Conservation (phyloP, 2,329 filamentous ascomycete genomes). For the Xylaria hypoxylon region DNA sequence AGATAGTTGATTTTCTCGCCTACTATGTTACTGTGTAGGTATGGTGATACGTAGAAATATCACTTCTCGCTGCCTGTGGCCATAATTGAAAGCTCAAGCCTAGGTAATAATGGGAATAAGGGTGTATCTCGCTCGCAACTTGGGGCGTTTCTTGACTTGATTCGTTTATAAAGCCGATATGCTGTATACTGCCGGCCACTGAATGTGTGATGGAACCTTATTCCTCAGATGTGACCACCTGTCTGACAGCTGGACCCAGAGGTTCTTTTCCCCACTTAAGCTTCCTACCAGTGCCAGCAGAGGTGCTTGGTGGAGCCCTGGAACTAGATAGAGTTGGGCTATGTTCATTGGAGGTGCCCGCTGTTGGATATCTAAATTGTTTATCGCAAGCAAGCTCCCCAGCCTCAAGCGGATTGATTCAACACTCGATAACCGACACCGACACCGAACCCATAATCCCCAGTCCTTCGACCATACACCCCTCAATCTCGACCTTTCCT, state of each 20-base stretch:
- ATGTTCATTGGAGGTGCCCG: constrained; percentile 11
- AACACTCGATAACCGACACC: neutral
- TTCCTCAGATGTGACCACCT: neutral
- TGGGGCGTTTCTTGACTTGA: too few species aligned
- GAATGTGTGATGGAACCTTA: neutral
- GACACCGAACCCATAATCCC: neutral
- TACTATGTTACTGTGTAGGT: neutral
- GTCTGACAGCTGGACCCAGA: neutral
- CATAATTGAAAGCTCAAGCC: too few species aligned
- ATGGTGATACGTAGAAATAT: too few species aligned
- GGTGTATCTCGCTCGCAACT: too few species aligned
- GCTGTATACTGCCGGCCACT: too few species aligned
- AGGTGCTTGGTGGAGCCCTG: neutral
- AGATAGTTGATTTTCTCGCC: neutral
- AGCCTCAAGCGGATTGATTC: constrained; percentile 12
- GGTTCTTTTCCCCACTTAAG: constrained; percentile 8
- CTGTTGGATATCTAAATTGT: constrained; percentile 28
- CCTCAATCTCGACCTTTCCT: neutral
- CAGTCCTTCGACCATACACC: neutral
- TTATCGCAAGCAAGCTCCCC: constrained; percentile 27
- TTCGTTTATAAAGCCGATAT: too few species aligned
- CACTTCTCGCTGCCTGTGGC: too few species aligned
- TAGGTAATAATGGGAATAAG: neutral
- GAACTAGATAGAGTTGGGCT: neutral
- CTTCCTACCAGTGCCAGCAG: constrained; percentile 4